These are phyloP conservation scores for Boehmeria nivea DNA, from an alignment of 306 rosid genomes.

Conservation along the genomic window DNA sequence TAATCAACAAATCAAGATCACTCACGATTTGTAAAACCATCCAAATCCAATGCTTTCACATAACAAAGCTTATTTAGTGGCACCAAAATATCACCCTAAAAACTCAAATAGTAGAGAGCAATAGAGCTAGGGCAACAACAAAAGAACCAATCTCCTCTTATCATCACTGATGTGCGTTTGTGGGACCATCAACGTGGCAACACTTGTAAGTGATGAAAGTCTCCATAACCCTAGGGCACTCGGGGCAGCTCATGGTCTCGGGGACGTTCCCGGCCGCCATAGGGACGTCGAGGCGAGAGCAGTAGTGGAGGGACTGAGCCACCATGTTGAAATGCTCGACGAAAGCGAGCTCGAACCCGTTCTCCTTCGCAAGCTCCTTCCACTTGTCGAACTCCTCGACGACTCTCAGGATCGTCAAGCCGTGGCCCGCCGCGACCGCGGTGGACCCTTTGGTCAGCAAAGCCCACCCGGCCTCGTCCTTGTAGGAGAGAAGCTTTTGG, in stretches of 20 bases:
- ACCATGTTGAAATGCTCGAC: constrained; percentile 15
- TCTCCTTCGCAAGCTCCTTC: constrained; percentile 27
- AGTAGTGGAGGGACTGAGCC: constrained; percentile 14
- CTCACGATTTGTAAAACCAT: too few species aligned
- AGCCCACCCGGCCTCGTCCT: constrained; percentile 55
- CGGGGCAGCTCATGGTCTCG: constrained; percentile 43
- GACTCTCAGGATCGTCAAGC: constrained; percentile 29
- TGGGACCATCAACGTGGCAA: constrained; percentile 51
- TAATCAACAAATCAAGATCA: too few species aligned
- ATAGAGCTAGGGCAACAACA: too few species aligned
- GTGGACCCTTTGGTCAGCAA: constrained; percentile 37
- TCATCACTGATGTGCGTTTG: too few species aligned
- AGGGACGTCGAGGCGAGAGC: constrained; percentile 39
- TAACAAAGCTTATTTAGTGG: too few species aligned
- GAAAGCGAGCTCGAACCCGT: constrained; percentile 36
- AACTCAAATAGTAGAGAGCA: too few species aligned
- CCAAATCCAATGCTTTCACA: too few species aligned
- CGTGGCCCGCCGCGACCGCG: constrained; percentile 36
- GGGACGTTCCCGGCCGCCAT: constrained; percentile 43
- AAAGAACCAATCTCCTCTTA: too few species aligned
- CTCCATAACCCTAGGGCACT: constrained; percentile 55
- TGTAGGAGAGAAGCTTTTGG: constrained; percentile 48
- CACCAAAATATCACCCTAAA: too few species aligned
- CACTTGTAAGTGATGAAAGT: constrained; percentile 54
- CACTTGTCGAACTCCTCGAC: constrained; percentile 40